A percentile compares a stretch with the other conserved stretches of the same genome.
Evolutionary conservation across 805 yeast genomes (phyloP).

Genomic region (Nematodospora valgi): DNA sequence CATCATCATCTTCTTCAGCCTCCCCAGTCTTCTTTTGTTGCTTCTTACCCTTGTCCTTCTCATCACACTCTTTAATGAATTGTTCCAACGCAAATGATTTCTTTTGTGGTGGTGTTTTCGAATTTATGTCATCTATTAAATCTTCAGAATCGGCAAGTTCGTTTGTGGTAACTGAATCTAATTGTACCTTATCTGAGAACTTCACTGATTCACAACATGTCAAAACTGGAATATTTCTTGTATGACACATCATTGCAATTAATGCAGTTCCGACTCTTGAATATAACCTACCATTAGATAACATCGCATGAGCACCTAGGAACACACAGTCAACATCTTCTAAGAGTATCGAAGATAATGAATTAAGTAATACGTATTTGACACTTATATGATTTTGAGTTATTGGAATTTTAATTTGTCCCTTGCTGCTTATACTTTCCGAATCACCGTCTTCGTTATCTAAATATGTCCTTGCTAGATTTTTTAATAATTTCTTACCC

Average conservation of each 20-base stretch:
- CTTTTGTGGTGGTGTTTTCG: conserved; percentile 53
- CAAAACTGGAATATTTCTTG: conserved; percentile 86
- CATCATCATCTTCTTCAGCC: conserved; percentile 21
- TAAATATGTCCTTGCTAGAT: conserved; percentile 47
- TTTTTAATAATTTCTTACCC: conserved; percentile 74
- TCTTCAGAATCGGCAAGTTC: conserved; percentile 84
- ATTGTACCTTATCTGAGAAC: conserved; percentile 91
- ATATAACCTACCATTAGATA: conserved; percentile 89
- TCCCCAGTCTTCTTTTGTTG: conserved; percentile 13
- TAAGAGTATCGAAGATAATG: conserved; percentile 70
- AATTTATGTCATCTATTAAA: conserved; percentile 46
- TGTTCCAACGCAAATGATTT: conserved; percentile 64
- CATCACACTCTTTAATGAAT: conserved; percentile 46
- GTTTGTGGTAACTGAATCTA: conserved; percentile 92
- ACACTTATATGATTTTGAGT: conserved; percentile 60
- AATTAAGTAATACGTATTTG: conserved; percentile 75
- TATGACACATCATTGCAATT: conserved; percentile 86
- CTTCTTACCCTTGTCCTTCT: conserved; percentile 21
- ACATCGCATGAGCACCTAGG: conserved; percentile 95
- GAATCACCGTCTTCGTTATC: conserved; percentile 13
- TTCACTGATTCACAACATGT: conserved; percentile 95
- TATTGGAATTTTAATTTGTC: conserved; percentile 20
- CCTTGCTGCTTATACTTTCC: conserved; percentile 16
- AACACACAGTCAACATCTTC: conserved; percentile 88
- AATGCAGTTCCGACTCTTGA: conserved; percentile 94